Evolutionary conservation across 1,284 basidiomycete species (phyloP), one percentile per base, ranked within the genome.

Genomic region (Stygiomarasmius scandens): DNA sequence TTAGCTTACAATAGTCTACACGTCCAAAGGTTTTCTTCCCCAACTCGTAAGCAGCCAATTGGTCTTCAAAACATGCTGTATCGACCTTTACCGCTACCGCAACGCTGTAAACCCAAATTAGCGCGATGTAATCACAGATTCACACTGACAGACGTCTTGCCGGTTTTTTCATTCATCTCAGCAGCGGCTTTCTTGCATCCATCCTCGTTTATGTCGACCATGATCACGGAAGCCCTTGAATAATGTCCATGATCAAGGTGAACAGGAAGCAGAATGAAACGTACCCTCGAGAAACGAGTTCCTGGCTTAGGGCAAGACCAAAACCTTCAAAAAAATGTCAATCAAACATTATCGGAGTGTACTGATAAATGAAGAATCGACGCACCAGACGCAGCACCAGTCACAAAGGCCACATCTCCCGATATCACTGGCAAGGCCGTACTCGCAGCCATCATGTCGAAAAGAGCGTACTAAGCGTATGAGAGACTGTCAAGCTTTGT

Each of bases 381-480:
- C 63, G 27, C 16, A 63, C 64, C 64, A 27, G 64, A 59, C 5
- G 64, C 64, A 32, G 60, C 64, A 22, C 64, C 64, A 41, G 64
- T 66, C 36, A 66, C 58, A 32, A 62, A 65, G 6, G 64, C 61
- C 2, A 63, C 62, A 54, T 65, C 64, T 46, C 62, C 64, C 32
- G 48, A 23, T 29, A 58, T n/a, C 16, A 9, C 38, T 41, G 29
- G 29, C 29, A 32, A 12, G 12, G 29, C 12, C 29, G 29, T 32
- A 5, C 12, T 32, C 29, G 12, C 12, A 32, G 29, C n/a, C n/a
- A n/a, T n/a, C n/a, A n/a, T n/a, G n/a, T n/a, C n/a, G n/a, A n/a
- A n/a, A n/a, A n/a, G n/a, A n/a, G n/a, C n/a, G n/a, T n/a, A n/a
- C n/a, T n/a, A n/a, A n/a, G n/a, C n/a, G n/a, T n/a, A n/a, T n/a